Percentiles rank a stretch among this genome's conserved stretches.
phyloP scores from a whole-genome alignment of 2,329 filamentous ascomycete genomes.

The Didymella arachidicola region DNA sequence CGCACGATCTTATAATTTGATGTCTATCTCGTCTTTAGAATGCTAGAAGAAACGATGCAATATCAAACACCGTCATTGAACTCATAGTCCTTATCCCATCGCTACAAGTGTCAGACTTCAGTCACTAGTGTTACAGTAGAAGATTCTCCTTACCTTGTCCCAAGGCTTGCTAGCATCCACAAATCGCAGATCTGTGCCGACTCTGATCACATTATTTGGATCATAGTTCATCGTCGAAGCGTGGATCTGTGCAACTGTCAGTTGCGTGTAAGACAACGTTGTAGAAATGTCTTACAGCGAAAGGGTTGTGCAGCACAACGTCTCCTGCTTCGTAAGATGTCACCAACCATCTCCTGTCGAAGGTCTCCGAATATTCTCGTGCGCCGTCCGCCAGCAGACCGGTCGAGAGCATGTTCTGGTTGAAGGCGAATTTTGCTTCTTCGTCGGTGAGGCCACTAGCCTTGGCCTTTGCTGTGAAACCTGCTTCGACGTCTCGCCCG shows the following conservation, averaged over 20 bases:
- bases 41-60: too few relatives aligned
- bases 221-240: conserved; percentile 65
- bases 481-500: conserved; percentile 59
- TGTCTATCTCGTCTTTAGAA: too few relatives aligned
- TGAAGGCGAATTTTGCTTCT: conserved; percentile 56
- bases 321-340: conserved; percentile 64
- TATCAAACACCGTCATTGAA: conserved; percentile 38
- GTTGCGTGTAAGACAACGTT: not conserved
- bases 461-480: conserved; percentile 60
- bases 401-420: conserved; percentile 66
- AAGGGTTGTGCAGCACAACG: conserved; percentile 52
- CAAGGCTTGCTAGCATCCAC: conserved; percentile 61
- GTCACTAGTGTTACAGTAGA: not conserved
- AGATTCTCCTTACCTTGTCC: conserved; percentile 54
- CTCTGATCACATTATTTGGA: conserved; percentile 59
- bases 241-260: conserved; percentile 57
- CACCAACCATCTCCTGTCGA: conserved; percentile 59
- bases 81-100: conserved; percentile 45
- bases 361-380: conserved; percentile 53
- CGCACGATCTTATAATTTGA: too few relatives aligned
- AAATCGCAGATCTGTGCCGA: conserved; percentile 65
- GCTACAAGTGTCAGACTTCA: conserved; percentile 25
- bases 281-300: conserved; percentile 25
- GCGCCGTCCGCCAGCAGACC: conserved; percentile 63
- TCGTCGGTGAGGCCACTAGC: conserved; percentile 60